phyloP scores from a whole-genome alignment of 768 basidiomycete species.

The Epithele typhae region DNA sequence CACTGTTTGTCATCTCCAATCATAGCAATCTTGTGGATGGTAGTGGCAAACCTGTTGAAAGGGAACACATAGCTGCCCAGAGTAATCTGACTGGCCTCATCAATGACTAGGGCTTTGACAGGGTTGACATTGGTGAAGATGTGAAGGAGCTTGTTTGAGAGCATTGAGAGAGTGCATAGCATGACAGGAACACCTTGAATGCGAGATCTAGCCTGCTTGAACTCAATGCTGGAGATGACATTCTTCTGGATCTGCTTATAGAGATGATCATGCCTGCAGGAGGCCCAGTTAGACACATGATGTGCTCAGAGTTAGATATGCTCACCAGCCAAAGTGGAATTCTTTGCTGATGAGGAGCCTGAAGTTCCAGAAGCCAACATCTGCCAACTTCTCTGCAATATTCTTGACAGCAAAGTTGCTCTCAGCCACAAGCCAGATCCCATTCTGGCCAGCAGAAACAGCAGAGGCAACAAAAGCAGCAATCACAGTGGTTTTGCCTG shows the following conservation, averaged over 20 bases:
- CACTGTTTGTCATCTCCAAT: constrained; percentile 41
- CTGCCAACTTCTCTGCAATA: constrained; percentile 75
- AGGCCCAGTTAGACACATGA: neutral
- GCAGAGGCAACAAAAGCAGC: constrained; percentile 28
- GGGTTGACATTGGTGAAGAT: constrained; percentile 24
- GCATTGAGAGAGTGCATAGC: constrained; percentile 76
- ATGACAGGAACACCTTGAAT: constrained; percentile 50
- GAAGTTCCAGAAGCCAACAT: constrained; percentile 50
- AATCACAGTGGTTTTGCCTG: constrained; percentile 30
- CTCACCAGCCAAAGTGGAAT: constrained; percentile 65
- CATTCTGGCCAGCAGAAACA: constrained; percentile 19
- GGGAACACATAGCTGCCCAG: constrained; percentile 27
- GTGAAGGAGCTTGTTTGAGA: constrained; percentile 37
- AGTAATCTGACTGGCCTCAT: constrained; percentile 31
- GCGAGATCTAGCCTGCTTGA: constrained; percentile 17
- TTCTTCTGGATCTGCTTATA: constrained; percentile 47
- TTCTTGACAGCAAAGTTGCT: constrained; percentile 89
- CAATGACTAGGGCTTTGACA: constrained; percentile 29
- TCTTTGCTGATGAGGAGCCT: constrained; percentile 67
- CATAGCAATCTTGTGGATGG: constrained; percentile 33
- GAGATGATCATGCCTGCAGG: constrained; percentile 73
- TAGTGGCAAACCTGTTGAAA: constrained; percentile 21
- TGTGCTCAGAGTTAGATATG: constrained; percentile 9
- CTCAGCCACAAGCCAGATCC: constrained; percentile 81
- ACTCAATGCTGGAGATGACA: constrained; percentile 46